Base-by-base conservation (phyloP, 2,329 filamentous ascomycete genomes). In the Phoma sp. region DNA sequence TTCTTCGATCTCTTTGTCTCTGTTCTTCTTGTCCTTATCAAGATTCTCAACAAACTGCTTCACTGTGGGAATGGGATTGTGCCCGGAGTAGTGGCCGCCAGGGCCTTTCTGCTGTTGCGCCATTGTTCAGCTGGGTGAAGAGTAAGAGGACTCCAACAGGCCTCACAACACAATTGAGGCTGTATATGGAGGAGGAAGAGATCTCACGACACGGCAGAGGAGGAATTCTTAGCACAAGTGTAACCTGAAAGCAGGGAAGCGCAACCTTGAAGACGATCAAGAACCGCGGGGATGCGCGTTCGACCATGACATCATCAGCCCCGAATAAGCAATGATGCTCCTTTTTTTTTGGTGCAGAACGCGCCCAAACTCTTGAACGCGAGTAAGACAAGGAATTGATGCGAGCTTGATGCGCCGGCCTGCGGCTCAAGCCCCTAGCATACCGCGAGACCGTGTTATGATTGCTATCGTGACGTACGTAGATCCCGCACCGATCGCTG, bases 21-120 rank as follows among this genome's bases (percentile, higher is more conserved):
- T 84, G 7, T 88, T 78, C 65, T 84, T 86, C 79, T 96, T 96
- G 63, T 96, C 87, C 47, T 77, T 80, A 74, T 96, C 93, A 29
- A 97, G 82, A 60, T 84, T 84, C 47, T 90, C 84, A 62, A 96
- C 83, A 62, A 96, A 96, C 73, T 93, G 85, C 70, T 89, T 87
- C 62, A 97, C 89, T 50, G 92, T 96, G 6, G 93, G 93, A 47
- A 98, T 87, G 20, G 90, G 90, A 74, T 96, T 96, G 54, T 76
- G 77, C 45, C 88, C 92, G 25, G 90, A 93, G 80, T 96, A 97
- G 72, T 92, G 89, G 67, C 77, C 79, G 5, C 90, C 87, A 17
- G 83, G 83, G 9, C 74, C 74, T 42, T 69, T 62, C 57, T 78
- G 79, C 62, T 81, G 80, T 61, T 77, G 73, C 56, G 76, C 73